Evolutionary conservation across 495 filamentous ascomycete genomes (phyloP), one percentile per base, ranked within the genome.

Genomic region (Mytilinidion resinicola): DNA sequence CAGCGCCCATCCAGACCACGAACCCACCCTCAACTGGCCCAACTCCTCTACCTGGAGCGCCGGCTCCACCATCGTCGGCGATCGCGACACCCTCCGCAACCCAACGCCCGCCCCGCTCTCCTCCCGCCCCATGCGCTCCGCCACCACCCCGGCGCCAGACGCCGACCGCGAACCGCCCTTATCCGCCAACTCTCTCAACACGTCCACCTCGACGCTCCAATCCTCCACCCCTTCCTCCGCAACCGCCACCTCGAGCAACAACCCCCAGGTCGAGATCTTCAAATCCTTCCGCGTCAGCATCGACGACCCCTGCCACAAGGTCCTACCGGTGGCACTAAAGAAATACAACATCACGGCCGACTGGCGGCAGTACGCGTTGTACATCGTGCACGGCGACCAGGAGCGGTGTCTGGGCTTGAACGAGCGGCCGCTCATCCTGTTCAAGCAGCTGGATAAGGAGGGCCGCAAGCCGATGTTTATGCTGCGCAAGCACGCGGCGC

Each of bases 391-490:
- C 64, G 93, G 93, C 17, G 91, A 98, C 61, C 89, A 98, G 72
- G 93, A 98, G 75, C 83, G 93, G 20, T 98, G 93, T 72, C 74
- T 98, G 17, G 90, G 86, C 1, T 73, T 96, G 56, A 86, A 96
- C 37, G 93, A 98, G 74, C 89, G 91, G 66, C 93, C 93, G 20
- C 78, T 98, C 42, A 90, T 96, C 56, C 76, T 98, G 57, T 98
- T 98, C 77, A 98, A 98, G 75, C 91, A 96, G 66, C 76, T 97
- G 44, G 91, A 96, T 70, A 89, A 87, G 65, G 93, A 98, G 73
- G 95, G 95, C 11, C 85, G 90, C 71, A 98, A 98, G 69, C 93
- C 93, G 35, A 97, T 98, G 93, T 98, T 97, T 69, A 98, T 98
- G 93, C 73, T 98, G 41, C 76, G 93, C 49, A 89, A 88, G 72